Percentiles rank a stretch among this genome's conserved stretches.
Evolutionary conservation across 2,329 filamentous ascomycete genomes (phyloP).

Genomic region (Zymoseptoria brevis): DNA sequence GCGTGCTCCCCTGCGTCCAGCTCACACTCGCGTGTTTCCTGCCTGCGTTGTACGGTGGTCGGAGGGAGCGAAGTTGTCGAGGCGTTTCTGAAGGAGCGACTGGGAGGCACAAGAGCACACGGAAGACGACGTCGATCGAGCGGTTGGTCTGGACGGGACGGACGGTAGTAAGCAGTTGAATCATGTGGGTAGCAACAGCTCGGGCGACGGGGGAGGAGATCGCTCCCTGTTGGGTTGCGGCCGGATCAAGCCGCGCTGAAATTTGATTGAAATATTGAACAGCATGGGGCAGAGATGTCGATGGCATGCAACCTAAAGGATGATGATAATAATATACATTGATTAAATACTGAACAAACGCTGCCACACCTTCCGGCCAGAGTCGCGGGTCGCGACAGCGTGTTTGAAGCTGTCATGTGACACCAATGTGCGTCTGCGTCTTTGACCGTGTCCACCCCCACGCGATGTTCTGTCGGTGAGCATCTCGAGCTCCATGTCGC

Average conservation of each 20-base stretch:
- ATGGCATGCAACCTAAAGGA: background rate
- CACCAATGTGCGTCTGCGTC: background rate
- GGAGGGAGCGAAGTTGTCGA: background rate
- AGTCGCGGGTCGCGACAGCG: background rate
- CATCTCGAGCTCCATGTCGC: background rate
- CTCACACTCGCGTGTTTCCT: background rate
- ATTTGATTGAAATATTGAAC: background rate
- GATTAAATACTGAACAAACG: background rate
- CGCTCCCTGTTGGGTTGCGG: background rate
- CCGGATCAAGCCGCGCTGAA: background rate
- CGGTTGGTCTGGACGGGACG: background rate
- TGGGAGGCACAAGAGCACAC: background rate
- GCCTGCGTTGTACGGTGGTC: background rate
- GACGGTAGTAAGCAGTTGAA: background rate
- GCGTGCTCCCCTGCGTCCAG: background rate
- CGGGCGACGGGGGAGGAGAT: background rate
- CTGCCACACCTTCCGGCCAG: background rate
- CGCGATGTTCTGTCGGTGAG: background rate
- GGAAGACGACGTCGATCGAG: background rate
- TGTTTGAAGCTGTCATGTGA: background rate
- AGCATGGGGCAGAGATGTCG: background rate
- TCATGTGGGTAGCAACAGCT: background rate
- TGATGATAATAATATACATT: background rate
- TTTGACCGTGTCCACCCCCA: background rate
- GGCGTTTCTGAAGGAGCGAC: background rate